These are phyloP conservation scores for Sistotremastrum suecicum DNA, from an alignment of 768 basidiomycete genomes.

Conservation along the genomic window DNA sequence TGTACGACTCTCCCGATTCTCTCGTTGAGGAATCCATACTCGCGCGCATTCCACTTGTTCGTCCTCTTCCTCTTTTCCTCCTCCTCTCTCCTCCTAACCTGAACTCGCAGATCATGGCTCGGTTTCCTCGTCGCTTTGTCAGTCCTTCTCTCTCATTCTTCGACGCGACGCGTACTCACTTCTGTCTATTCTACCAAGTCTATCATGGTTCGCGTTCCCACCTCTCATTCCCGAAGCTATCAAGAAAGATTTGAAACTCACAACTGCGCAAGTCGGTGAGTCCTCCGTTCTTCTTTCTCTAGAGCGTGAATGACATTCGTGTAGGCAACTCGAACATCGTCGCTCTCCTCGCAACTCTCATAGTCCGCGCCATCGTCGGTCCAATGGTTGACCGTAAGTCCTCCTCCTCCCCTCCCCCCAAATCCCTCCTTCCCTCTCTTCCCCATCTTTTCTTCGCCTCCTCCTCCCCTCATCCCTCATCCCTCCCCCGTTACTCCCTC, in stretches of 20 bases:
- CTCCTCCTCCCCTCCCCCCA: not conserved
- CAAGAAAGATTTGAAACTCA: constrained; percentile 35
- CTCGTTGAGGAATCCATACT: constrained; percentile 31
- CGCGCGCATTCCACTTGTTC: constrained; percentile 36
- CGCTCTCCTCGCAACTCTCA: constrained; percentile 32
- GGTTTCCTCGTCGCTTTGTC: constrained; percentile 39
- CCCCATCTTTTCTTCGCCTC: no score
- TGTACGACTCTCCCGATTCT: constrained; percentile 37
- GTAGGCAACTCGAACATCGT: constrained; percentile 35
- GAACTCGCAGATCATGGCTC: constrained; percentile 16
- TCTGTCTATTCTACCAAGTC: constrained; percentile 7
- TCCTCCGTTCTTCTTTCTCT: constrained; percentile 5
- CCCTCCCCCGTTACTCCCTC: no score
- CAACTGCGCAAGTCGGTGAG: constrained; percentile 28
- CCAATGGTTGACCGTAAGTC: constrained; percentile 32
- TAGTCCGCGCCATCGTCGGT: constrained; percentile 33
- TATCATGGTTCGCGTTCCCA: constrained; percentile 47
- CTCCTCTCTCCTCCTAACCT: not conserved
- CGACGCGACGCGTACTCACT: constrained; percentile 14
- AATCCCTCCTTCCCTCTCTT: not conserved
- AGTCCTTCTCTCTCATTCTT: constrained; percentile 2
- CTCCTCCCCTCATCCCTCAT: no score
- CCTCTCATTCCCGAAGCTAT: constrained; percentile 45
- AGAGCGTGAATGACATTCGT: constrained; percentile 1
- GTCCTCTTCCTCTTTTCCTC: constrained; percentile 8